phyloP scores from a whole-genome alignment of 1,139 yeast species.

The Kodamaea sp. region DNA sequence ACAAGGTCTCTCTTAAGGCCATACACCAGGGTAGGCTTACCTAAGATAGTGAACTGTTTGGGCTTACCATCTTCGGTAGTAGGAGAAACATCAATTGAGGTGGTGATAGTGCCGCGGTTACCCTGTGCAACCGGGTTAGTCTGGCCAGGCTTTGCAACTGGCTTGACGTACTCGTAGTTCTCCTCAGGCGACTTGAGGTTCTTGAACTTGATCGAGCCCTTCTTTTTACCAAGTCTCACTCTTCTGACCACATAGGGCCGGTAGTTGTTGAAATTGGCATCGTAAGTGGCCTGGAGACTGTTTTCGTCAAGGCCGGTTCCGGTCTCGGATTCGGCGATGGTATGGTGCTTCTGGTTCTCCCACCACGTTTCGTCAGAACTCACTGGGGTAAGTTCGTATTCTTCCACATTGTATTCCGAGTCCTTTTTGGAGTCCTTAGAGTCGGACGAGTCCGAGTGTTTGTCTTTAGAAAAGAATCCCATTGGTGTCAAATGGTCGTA shows the following conservation, averaged over 20 bases:
- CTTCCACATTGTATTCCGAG: too few relatives aligned
- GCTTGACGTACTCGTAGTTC: neutral
- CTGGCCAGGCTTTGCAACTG: neutral
- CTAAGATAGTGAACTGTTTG: constrained; percentile 13
- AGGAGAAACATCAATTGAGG: constrained; percentile 22
- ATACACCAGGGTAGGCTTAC: constrained; percentile 17
- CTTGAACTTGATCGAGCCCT: too few relatives aligned
- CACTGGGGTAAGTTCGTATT: too few relatives aligned
- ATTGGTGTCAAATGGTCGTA: too few relatives aligned
- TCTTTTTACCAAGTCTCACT: constrained; percentile 18
- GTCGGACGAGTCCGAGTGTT: too few relatives aligned
- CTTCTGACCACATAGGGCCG: constrained; percentile 39
- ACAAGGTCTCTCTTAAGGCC: constrained; percentile 31
- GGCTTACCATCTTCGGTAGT: too few relatives aligned
- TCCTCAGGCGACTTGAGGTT: too few relatives aligned
- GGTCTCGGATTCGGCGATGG: constrained; percentile 18
- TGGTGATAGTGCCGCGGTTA: constrained; percentile 28
- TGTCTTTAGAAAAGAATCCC: too few relatives aligned
- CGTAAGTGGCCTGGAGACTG: constrained; percentile 33
- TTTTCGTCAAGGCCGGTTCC: constrained; percentile 18
- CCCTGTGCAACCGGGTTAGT: neutral
- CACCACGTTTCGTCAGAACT: too few relatives aligned
- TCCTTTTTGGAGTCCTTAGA: too few relatives aligned
- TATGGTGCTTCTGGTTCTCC: too few relatives aligned
- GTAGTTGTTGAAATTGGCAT: constrained; percentile 40